Evolutionary conservation across 2,329 filamentous ascomycete species (phyloP), one percentile per base, ranked within the genome.

Genomic region (Xylaria arbuscula): DNA sequence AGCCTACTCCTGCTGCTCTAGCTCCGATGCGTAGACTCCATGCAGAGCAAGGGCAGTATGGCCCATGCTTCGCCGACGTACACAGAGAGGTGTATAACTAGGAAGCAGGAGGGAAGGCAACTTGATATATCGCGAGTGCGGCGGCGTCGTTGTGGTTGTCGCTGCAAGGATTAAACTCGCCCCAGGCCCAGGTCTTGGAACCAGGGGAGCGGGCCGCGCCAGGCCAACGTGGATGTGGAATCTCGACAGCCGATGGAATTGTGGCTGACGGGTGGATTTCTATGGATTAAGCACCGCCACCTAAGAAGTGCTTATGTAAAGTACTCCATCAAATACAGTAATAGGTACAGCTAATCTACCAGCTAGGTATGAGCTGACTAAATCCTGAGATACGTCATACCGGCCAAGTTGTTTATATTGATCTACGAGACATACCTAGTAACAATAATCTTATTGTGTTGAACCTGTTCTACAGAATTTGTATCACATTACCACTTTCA

Each of bases 161-260:
- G 57, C 51, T 62, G 50, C 54, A 13, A 67, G 50, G 64, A 64
- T 64, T 42, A 67, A 63, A 48, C 48, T 40, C 28, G 38, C 32
- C 51, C 28, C 28, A 28, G 47, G 57, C 7, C 15, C 17, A 51
- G 42, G 57, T 55, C 50, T 50, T 45, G 61, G 57, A 67, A 47
- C 24, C 54, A 47, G n/a, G 59, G 58, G 57, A 62, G 55, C 64
- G 67, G 67, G 50, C 67, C 67, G 66, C 59, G 62, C 66, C 66
- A 66, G n/a, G 66, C 32, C 28, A 62, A 36, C 48, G 15, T 58
- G 47, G 48, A 38, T 64, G 32, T 60, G 40, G 56, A 42, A 61
- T 56, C 50, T 57, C 28, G 60, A 53, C 19, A 17, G 11, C 38
- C 13, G 51, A 55, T 57, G 8, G 17, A 42, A 34, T 5, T 59